Base-by-base conservation (phyloP, 345 rosid species). In the Hibiscus mutabilis region DNA sequence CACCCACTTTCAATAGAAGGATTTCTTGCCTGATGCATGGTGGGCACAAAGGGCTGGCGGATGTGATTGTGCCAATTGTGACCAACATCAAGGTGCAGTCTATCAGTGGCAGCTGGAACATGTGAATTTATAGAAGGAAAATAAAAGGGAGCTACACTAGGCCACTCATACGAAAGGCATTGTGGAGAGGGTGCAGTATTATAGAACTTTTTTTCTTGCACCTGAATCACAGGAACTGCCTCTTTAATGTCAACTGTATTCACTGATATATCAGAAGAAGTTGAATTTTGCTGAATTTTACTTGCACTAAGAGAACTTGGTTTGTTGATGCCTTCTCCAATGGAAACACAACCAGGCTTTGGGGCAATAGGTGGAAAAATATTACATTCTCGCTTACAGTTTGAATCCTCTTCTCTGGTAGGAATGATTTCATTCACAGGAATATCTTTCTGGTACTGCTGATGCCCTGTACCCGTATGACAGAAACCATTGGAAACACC, bases 31-130 rank as follows among this genome's bases (percentile, higher is more conserved):
- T 86, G 96, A 75, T 86, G 96, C 70, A 93, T 71, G 12, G 90
- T 35, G 51, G 94, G 75, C 47, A 94, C 81, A 77, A 88, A 94
- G 56, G 98, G 90, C 74, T 83, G 98, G 68, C 84, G 88, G 55
- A 86, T 74, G 66, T 83, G 89, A 74, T 83, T 85, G 62, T 86
- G 98, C 91, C 92, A 87, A 76, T 84, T 94, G 73, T 75, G 88
- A 74, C 97, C 95, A 79, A 88, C 96, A 81, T 94, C 98, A 72
- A 94, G 86, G 84, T 94, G 98, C 76, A 94, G 83, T 76, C 98
- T 88, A 75, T 94, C 97, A 19, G 97, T 84, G 61, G 98, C 95
- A 66, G 96, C 84, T 67, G 92, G 96, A 40, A 86, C 82, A 79
- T 88, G 91, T 59, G 98, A 77, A 82, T 81, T 88, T 67, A 87